Percentiles rank a stretch among this genome's conserved stretches.
Conservation (phyloP, 2,329 filamentous ascomycete species). For the Cercospora sp. region DNA sequence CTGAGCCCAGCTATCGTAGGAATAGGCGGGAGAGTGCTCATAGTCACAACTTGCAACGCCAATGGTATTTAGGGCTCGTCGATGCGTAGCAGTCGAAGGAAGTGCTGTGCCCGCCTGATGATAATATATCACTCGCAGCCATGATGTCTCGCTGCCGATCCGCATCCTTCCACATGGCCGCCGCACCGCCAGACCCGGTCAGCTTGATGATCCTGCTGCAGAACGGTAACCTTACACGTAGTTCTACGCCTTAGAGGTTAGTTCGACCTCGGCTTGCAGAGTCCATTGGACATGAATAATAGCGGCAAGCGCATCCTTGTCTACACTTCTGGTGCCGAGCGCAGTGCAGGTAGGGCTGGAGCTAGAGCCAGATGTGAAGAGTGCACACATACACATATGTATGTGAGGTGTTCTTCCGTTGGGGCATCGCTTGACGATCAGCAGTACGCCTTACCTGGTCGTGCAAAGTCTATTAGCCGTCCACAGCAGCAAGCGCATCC, state of each 20-base stretch:
- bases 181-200: background rate
- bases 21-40: background rate
- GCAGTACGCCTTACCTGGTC: background rate
- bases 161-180: background rate
- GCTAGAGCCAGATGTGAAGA: background rate
- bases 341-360: background rate
- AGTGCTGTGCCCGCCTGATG: background rate
- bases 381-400: background rate
- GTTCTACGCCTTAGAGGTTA: background rate
- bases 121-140: background rate
- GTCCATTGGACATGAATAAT: background rate
- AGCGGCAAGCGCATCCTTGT: background rate
- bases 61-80: background rate
- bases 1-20: background rate
- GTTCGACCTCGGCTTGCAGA: background rate
- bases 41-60: background rate
- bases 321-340: background rate
- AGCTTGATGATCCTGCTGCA: background rate
- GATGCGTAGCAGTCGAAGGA: background rate
- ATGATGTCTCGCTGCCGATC: background rate
- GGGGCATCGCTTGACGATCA: background rate
- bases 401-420: no score
- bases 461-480: background rate
- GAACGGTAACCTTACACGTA: background rate
- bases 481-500: background rate